Percentiles rank a stretch among this genome's conserved stretches.
These are phyloP conservation scores for Massariosphaeria phaeospora DNA, from an alignment of 495 filamentous ascomycete genomes.

Conservation along the genomic window DNA sequence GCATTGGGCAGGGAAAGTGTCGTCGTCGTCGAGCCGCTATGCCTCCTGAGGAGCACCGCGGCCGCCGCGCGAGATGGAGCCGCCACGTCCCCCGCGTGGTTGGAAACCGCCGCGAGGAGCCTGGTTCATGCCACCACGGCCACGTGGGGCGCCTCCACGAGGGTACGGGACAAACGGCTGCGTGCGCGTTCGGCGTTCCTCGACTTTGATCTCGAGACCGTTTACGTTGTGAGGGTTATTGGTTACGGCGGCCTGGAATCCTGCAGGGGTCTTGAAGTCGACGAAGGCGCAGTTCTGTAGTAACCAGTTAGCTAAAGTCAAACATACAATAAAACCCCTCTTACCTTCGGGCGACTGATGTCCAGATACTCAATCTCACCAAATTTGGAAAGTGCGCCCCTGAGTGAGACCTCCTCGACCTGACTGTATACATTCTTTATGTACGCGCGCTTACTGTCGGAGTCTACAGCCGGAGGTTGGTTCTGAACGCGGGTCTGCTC, in stretches of 20 bases:
- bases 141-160: conserved; percentile 41
- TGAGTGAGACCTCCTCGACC: conserved; percentile 64
- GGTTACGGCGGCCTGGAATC: conserved; percentile 72
- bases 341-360: conserved; percentile 83
- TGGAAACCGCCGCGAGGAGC: conserved; percentile 59
- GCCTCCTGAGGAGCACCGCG: conserved; percentile 48
- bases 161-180: conserved; percentile 47
- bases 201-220: conserved; percentile 74
- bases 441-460: conserved; percentile 63
- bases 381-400: conserved; percentile 58
- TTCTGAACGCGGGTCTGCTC: conserved; percentile 62
- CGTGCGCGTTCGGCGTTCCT: conserved; percentile 77
- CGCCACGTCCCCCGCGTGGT: conserved; percentile 29
- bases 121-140: conserved; percentile 46
- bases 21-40: too few species aligned
- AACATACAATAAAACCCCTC: too few species aligned
- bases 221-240: conserved; percentile 83
- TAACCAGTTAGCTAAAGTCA: conserved; percentile 5
- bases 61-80: conserved; percentile 44
- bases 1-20: not conserved
- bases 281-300: conserved; percentile 90
- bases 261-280: conserved; percentile 75
- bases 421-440: conserved; percentile 91
- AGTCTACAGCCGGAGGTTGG: conserved; percentile 35
- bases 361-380: conserved; percentile 84